Evolutionary conservation across 2,329 filamentous ascomycete species (phyloP), one percentile per base, ranked within the genome.

Genomic region (Hypoxylon sp.): DNA sequence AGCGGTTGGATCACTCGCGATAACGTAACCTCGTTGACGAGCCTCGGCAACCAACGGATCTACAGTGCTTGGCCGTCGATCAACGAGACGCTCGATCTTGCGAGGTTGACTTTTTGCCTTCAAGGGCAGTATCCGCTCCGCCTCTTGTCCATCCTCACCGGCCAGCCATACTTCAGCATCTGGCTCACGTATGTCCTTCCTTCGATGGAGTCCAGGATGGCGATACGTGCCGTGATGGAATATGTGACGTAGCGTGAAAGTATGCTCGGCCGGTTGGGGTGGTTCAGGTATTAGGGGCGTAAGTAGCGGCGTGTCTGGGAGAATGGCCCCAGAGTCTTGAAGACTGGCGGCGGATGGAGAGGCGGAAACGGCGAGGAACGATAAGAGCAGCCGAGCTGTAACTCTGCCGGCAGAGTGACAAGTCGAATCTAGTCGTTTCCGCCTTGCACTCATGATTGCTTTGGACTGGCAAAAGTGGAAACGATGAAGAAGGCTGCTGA

Each of bases 181-280:
- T 9, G 85, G 80, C 19, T 86, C 81, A 45, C 77, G 68, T 32
- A 98, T 83, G 78, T 98, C 93, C 67, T 91, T 85, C 73, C 89
- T 90, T 64, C 91, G 87, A 79, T 98, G 93, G 14, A 98, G 87
- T 4, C 85, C 80, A 2, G 94, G 94, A 73, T 97, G 88, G 72
- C 87, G 83, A 79, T 95, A 87, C 43, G 93, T 92, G 64, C 95
- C 95, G 81, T 97, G 94, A 78, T 98, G 94, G 81, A 93, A 96
- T 75, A 98, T 90, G 80, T 99, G 95, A 74, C 93, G 90, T 62
- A 99, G 87, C 86, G 78, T 74, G 73, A 91, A 90, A 36, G 82
- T 81, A 73, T 90, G 88, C 7, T 89, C 84, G 19, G 83, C 82
- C 10, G 87, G 82, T 10, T 75, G 77, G 21, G 83, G 84, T 4